Base-by-base conservation (phyloP, 257 asterid species). In the Striga asiatica region DNA sequence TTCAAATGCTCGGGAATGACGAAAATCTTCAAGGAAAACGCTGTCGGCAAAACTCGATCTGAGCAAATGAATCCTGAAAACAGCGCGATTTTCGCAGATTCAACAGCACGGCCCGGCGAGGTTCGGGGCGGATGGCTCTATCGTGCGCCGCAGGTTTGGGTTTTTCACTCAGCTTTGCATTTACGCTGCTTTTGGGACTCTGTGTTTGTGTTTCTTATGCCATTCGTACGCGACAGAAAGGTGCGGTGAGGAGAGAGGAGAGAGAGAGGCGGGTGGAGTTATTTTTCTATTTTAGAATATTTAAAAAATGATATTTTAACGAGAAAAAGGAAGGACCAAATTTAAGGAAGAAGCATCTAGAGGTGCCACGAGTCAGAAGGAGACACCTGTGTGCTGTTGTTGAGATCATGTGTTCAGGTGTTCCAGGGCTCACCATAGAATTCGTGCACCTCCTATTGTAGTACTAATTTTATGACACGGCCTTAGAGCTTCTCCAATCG, bases 351-450 rank as follows among this genome's bases (percentile, higher is more conserved):
- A 41, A 67, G 39, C 65, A 49, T 66, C 51, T 50, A 22, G 71
- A 56, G 49, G 24, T 59, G 27, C 70, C n/a, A n/a, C 74, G 62
- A 58, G 62, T 58, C 64, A 20, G 14, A 56, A 19, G 47, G 39
- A 23, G 41, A 66, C 80, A 70, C 71, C 63, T 74, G 80, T 62
- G 22, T 25, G 12, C 11, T 65, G 57, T 42, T 53, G 73, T 69
- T 66, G 73, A 34, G 61, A 61, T 53, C 24, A 20, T 42, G 12
- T 11, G 29, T 21, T 73, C 69, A 12, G 56, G 32, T 73, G 60
- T 35, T 29, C 13, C 63, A 6, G 14, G 52, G 43, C 10, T 20
- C 66, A 24, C 20, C 8, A 12, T 7, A 1, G 1, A 22, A 39
- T 14, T 45, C 48, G 45, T 68, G 56, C n/a, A 3, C 56, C 51